phyloP scores from a whole-genome alignment of 176 grass and related monocot genomes.

The barley (Hordeum vulgare) region DNA sequence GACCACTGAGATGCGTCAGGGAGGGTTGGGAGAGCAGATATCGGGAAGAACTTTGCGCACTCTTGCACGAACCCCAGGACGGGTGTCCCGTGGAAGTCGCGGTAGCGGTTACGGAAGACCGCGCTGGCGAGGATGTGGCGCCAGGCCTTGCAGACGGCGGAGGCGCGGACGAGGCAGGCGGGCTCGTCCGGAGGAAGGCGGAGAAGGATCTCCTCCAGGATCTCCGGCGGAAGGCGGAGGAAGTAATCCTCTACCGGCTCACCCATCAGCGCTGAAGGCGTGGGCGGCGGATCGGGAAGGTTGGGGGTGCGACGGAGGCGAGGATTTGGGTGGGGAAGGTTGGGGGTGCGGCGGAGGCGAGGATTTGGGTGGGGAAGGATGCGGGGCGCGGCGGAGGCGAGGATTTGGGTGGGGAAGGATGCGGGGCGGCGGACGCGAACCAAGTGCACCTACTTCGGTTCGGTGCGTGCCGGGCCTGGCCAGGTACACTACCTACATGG shows the following conservation, averaged over 20 bases:
- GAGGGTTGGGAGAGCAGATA: background rate
- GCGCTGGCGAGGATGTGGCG: background rate
- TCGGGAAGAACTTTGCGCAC: background rate
- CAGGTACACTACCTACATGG: no score
- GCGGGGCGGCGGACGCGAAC: no score
- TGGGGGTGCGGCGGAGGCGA: no score
- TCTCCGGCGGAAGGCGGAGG: background rate
- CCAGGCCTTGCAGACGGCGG: background rate
- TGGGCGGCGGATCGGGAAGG: background rate
- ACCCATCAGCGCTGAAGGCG: background rate
- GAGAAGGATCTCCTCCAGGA: background rate
- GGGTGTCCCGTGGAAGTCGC: background rate
- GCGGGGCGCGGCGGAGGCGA: no score
- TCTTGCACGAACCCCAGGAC: background rate
- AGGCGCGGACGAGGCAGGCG: background rate
- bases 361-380: no score
- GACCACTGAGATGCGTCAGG: no score
- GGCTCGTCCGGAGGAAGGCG: background rate
- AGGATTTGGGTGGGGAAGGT: no score
- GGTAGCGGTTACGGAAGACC: slow-evolving; percentile 7
- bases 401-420: no score
- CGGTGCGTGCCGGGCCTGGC: no score
- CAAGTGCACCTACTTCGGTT: no score
- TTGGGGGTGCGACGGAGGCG: no score
- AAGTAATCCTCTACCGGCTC: background rate